phyloP scores from a whole-genome alignment of 495 filamentous ascomycete genomes.

The Penicillium pancosmium region DNA sequence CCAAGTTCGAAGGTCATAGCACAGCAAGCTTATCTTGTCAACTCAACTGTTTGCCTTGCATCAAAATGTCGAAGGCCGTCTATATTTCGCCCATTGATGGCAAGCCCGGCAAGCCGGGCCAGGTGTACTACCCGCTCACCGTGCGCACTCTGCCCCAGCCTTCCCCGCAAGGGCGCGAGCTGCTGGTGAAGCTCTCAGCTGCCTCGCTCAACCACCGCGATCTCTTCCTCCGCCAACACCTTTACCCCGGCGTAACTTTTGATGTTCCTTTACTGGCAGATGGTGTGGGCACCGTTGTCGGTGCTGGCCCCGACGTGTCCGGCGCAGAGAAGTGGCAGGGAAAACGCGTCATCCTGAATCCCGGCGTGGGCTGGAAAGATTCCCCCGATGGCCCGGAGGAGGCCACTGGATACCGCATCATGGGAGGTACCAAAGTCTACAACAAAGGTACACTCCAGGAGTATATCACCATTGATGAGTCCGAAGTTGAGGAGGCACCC shows the following conservation, averaged over 20 bases:
- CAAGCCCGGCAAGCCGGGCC: constrained; percentile 75
- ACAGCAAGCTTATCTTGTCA: not conserved
- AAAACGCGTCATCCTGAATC: constrained; percentile 75
- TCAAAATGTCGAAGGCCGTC: constrained; percentile 58
- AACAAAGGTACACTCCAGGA: constrained; percentile 72
- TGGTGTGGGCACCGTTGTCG: constrained; percentile 71
- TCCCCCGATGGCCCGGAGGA: constrained; percentile 74
- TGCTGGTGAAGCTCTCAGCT: constrained; percentile 71
- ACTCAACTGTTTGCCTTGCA: not conserved
- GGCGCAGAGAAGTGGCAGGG: constrained; percentile 52
- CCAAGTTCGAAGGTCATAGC: not conserved
- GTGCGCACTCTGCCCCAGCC: constrained; percentile 60
- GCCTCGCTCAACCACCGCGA: constrained; percentile 91
- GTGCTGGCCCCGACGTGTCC: constrained; percentile 55
- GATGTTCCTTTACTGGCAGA: constrained; percentile 75
- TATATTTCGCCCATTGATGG: constrained; percentile 54
- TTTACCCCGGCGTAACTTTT: constrained; percentile 85
- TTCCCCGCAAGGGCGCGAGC: constrained; percentile 60
- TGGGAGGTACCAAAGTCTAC: constrained; percentile 68
- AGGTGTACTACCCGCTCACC: constrained; percentile 77
- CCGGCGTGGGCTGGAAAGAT: constrained; percentile 72
- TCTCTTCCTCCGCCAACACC: constrained; percentile 86
- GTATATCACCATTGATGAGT: constrained; percentile 65
- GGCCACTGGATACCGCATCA: constrained; percentile 60
- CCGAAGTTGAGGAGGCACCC: constrained; percentile 75